Evolutionary conservation across 2,329 filamentous ascomycete genomes (phyloP), one percentile per base, ranked within the genome.

Genomic region (Colletotrichum lindemuthianum): DNA sequence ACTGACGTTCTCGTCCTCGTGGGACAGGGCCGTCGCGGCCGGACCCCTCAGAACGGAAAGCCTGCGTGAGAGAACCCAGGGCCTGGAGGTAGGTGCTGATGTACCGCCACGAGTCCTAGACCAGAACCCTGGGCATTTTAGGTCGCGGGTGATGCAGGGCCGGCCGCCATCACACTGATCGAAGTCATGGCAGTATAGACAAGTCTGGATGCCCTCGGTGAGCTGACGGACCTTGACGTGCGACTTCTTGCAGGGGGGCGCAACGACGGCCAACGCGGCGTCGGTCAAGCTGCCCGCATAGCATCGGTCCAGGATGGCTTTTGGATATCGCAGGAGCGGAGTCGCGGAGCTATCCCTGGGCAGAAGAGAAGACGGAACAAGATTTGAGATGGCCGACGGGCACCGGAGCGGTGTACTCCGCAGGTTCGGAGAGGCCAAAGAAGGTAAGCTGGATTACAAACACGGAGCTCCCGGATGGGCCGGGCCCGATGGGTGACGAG

Each of bases 281-380:
- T 49, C 11, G 48, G 43, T 58, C 59, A 47, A 63, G 59, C 39
- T 63, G 59, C 33, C 59, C 53, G 13, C 59, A 63, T 63, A 53
- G 59, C 59, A 63, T 63, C 37, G 44, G 59, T 24, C 43, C 5
- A 12, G 43, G 9, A 16, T 37, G 32, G 37, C 39, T 34, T 2
- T 8, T 13, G 12, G 4, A 24, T 16, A 5, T 8, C 39, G 15
- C 39, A 8, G 15, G 52, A 15, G 15, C 34, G 37, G n/a, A 2
- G 44, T 16, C 16, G 16, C 24, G 44, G 45, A n/a, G 15, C 41
- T 36, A 15, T 24, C 24, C 2, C 1, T 24, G 24, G 24, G 24
- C 24, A 24, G 24, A 24, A 24, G 24, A 24, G 24, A 24, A 24
- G 24, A 24, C 24, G 24, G 24, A 24, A 24, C 24, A 24, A 24